A percentile compares a stretch with the other conserved stretches of the same genome.
Conservation (phyloP, 306 rosid genomes). For the Cucurbita pepo region DNA sequence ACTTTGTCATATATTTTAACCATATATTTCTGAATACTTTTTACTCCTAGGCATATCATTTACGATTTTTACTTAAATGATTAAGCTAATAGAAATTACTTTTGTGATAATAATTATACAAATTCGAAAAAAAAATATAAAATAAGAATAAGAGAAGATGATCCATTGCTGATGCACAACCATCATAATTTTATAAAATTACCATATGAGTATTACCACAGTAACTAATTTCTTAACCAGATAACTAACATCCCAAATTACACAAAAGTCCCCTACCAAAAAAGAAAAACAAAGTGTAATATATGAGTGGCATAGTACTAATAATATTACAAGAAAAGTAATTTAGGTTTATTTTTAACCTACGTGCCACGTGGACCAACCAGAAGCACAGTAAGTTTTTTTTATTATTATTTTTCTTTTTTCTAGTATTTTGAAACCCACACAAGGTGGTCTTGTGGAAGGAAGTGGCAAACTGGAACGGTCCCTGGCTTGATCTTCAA, state of each 20-base stretch:
- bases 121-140: neutral
- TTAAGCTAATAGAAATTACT: too few species aligned
- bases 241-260: neutral
- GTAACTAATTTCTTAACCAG: neutral
- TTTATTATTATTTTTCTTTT: neutral
- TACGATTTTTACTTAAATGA: too few species aligned
- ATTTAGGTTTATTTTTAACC: neutral
- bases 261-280: neutral
- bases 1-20: too few species aligned
- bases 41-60: too few species aligned
- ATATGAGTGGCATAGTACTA: neutral
- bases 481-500: constrained; percentile 73
- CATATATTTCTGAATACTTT: too few species aligned
- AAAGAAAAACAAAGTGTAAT: neutral
- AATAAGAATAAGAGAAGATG: neutral
- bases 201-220: neutral
- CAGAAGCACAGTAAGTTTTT: neutral
- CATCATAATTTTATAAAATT: neutral
- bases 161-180: neutral
- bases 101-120: too few species aligned
- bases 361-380: neutral
- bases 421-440: constrained; percentile 32
- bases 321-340: neutral
- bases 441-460: constrained; percentile 67
- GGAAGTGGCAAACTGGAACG: constrained; percentile 68